These are phyloP conservation scores for Cladosporium sphaerospermum DNA, from an alignment of 2,329 filamentous ascomycete species.

Conservation along the genomic window DNA sequence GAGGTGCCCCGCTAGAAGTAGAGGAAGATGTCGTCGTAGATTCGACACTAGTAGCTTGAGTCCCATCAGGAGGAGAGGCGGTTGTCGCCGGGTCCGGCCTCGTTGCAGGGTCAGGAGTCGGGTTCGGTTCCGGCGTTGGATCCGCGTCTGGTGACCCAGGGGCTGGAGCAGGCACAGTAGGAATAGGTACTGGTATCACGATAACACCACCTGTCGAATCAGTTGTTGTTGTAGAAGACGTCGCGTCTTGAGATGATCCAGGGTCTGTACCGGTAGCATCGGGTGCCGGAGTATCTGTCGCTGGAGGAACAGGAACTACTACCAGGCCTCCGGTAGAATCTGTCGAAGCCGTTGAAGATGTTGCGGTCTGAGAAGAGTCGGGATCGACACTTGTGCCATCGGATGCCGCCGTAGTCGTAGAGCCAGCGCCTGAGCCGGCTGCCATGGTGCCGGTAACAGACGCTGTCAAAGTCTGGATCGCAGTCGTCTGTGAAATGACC, in stretches of 20 bases:
- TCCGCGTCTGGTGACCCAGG: background rate
- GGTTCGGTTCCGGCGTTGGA: background rate
- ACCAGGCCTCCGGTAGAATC: background rate
- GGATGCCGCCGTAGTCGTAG: background rate
- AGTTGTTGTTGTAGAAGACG: background rate
- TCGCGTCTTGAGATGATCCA: background rate
- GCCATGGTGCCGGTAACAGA: conserved; percentile 1
- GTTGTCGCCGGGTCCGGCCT: background rate
- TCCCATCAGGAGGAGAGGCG: background rate
- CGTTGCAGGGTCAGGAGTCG: background rate
- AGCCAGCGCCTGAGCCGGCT: background rate
- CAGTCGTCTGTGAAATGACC: background rate
- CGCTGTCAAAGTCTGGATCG: background rate
- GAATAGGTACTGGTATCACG: background rate
- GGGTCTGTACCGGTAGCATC: background rate
- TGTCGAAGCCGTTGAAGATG: background rate
- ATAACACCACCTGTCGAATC: background rate
- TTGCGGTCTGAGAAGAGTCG: background rate
- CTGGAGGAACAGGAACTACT: background rate
- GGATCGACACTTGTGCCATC: background rate
- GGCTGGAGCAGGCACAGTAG: background rate
- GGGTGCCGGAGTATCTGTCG: background rate
- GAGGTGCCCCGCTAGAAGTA: background rate
- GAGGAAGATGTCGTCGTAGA: background rate
- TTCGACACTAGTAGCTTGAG: background rate